These are phyloP conservation scores for Ceratobasidium sp. DNA, from an alignment of 1,284 basidiomycete genomes.

Conservation along the genomic window DNA sequence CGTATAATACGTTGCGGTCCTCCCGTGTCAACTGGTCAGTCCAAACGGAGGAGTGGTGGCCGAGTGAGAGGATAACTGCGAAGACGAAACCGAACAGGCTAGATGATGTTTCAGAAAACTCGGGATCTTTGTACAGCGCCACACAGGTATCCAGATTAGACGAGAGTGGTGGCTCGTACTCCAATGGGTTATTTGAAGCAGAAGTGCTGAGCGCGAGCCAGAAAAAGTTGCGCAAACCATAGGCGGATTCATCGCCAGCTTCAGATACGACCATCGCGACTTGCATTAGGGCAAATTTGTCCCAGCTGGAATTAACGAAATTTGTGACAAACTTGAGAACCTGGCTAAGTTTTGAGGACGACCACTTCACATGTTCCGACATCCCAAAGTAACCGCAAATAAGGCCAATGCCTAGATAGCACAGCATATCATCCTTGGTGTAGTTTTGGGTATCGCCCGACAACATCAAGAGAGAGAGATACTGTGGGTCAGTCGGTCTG, in stretches of 20 bases:
- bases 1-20: conserved; percentile 10
- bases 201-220: not conserved
- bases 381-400: not conserved
- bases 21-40: conserved; percentile 17
- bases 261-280: not conserved
- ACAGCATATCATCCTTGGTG: not conserved
- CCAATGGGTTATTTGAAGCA: not conserved
- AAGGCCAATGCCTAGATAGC: conserved; percentile 9
- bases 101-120: not conserved
- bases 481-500: not conserved
- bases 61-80: conserved; percentile 18
- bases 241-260: no score
- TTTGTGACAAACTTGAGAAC: conserved; percentile 3
- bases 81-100: conserved; percentile 25
- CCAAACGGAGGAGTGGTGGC: conserved; percentile 19
- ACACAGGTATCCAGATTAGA: conserved; percentile 6
- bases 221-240: not conserved
- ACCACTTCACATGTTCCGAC: not conserved
- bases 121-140: conserved; percentile 1
- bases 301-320: not conserved
- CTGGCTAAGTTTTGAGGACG: not conserved
- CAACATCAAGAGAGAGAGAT: not conserved
- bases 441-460: not conserved
- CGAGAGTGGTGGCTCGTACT: no score
- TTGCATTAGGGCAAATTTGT: not conserved